Evolutionary conservation across 331 rosid genomes (phyloP).

Genomic region (Quercus phellos): DNA sequence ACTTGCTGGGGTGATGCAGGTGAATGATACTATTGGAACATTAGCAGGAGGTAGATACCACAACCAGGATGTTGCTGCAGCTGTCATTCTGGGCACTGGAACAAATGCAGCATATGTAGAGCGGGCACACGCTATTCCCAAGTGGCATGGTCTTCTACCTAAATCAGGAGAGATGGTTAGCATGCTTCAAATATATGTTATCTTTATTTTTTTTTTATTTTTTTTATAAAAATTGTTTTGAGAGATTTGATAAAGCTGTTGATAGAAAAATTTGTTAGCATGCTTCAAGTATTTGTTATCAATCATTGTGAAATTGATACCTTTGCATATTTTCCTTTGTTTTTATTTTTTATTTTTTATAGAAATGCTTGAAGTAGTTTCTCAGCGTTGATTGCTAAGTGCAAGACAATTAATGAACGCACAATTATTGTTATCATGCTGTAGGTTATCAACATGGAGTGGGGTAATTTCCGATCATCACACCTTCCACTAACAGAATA

Average conservation of each 20-base stretch:
- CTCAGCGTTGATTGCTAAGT: background rate
- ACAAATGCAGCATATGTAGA: conserved; percentile 98
- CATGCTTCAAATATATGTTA: background rate
- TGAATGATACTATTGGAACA: conserved; percentile 94
- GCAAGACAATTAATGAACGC: background rate
- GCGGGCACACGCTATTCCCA: conserved; percentile 81
- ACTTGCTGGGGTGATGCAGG: conserved; percentile 44
- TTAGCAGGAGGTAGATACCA: conserved; percentile 82
- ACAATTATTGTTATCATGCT: conserved; percentile 13
- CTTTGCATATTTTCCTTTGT: background rate
- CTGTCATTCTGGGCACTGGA: conserved; percentile 95
- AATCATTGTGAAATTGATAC: background rate
- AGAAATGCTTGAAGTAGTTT: background rate
- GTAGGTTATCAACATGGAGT: conserved; percentile 97
- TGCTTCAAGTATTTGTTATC: background rate
- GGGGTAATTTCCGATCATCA: conserved; percentile 92
- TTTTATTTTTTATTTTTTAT: background rate
- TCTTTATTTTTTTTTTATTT: background rate
- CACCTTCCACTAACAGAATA: conserved; percentile 89
- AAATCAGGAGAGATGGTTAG: conserved; percentile 90
- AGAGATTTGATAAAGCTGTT: too few relatives aligned
- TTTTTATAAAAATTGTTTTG: too few relatives aligned
- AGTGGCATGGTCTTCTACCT: conserved; percentile 85
- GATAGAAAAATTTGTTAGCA: background rate
- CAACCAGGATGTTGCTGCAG: conserved; percentile 73